These are phyloP conservation scores for Aspergillus puulaauensis DNA, from an alignment of 2,329 filamentous ascomycete genomes.

Conservation along the genomic window DNA sequence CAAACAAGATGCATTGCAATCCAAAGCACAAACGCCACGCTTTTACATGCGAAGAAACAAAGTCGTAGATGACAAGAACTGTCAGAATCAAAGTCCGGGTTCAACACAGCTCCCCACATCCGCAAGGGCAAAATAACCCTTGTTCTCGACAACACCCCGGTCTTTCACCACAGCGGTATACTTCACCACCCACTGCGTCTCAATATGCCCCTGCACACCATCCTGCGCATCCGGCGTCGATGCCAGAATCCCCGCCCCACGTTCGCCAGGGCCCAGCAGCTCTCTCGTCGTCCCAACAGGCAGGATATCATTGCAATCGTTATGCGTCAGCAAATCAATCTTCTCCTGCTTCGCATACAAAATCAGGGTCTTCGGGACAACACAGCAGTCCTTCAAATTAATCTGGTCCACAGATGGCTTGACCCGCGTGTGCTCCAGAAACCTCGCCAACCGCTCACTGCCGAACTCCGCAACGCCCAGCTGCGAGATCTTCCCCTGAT, in stretches of 20 bases:
- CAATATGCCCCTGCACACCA: constrained; percentile 71
- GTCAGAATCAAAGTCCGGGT: constrained; percentile 22
- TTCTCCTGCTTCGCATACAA: constrained; percentile 77
- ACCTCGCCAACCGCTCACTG: constrained; percentile 73
- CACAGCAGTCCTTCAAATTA: constrained; percentile 93
- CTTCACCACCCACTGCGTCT: constrained; percentile 92
- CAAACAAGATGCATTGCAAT: not conserved
- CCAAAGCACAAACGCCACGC: constrained; percentile 23
- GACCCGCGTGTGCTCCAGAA: constrained; percentile 69
- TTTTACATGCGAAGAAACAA: constrained; percentile 13
- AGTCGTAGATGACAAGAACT: not conserved
- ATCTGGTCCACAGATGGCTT: constrained; percentile 89
- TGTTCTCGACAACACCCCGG: constrained; percentile 94
- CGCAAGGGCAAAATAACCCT: constrained; percentile 92
- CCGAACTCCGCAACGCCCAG: constrained; percentile 92
- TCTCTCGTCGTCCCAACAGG: constrained; percentile 82
- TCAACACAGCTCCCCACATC: constrained; percentile 58
- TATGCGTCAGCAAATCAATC: constrained; percentile 89
- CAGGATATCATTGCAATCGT: constrained; percentile 89
- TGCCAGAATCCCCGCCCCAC: constrained; percentile 74
- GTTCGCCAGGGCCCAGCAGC: constrained; percentile 69
- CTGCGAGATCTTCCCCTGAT: constrained; percentile 67
- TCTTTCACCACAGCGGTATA: constrained; percentile 95
- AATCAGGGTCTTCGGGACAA: constrained; percentile 84
- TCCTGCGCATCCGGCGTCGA: constrained; percentile 52